These are phyloP conservation scores for Escallonia rubra DNA, from an alignment of 129 eudicot genomes.

Conservation along the genomic window DNA sequence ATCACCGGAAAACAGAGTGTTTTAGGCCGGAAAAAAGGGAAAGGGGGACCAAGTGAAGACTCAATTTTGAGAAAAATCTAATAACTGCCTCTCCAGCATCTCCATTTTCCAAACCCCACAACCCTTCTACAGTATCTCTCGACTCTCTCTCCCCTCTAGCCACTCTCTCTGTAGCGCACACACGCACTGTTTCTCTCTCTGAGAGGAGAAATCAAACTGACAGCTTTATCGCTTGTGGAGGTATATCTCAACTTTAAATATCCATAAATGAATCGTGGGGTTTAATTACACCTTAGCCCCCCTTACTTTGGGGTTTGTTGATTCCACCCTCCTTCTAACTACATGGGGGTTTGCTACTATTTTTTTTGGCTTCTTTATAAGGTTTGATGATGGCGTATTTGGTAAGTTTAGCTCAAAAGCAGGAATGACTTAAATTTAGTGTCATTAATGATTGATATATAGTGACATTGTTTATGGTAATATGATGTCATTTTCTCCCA, in stretches of 20 bases:
- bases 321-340: no score
- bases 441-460: no score
- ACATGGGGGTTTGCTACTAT: no score
- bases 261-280: not conserved
- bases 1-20: conserved; percentile 12
- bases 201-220: not conserved
- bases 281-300: not conserved
- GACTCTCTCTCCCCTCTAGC: not conserved
- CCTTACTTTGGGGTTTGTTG: no score
- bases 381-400: no score
- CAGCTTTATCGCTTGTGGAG: not conserved
- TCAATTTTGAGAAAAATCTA: not conserved
- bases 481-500: no score
- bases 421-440: no score
- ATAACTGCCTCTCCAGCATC: conserved; percentile 12
- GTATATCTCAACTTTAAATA: not conserved
- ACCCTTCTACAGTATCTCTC: no score
- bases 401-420: no score
- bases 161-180: not conserved
- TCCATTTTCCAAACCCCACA: conserved; percentile 10
- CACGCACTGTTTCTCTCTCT: not conserved
- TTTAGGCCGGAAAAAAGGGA: not conserved
- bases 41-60: no score
- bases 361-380: no score
- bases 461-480: no score